Evolutionary conservation across 306 rosid species (phyloP).

Genomic region (Sindora glabra): DNA sequence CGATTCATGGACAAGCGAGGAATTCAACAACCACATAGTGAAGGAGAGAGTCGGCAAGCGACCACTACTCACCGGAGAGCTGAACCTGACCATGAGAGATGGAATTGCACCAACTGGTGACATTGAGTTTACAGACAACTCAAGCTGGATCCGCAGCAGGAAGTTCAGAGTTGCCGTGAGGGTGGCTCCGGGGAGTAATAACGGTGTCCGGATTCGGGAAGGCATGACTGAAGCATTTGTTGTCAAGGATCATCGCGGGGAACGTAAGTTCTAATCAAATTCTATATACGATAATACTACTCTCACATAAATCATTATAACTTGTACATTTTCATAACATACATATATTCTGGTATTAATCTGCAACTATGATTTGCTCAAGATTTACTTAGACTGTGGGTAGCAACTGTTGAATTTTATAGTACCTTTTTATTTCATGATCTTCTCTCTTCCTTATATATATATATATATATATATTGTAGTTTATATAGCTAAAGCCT

Average conservation of each 20-base stretch:
- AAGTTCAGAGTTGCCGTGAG: conserved; percentile 57
- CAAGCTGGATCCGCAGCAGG: conserved; percentile 75
- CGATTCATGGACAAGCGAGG: conserved; percentile 50
- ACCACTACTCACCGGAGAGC: conserved; percentile 68
- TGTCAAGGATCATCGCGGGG: conserved; percentile 92
- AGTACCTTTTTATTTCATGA: too few species aligned
- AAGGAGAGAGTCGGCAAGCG: conserved; percentile 71
- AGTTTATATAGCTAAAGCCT: too few species aligned
- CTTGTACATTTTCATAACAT: too few species aligned
- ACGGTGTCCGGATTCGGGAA: conserved; percentile 44
- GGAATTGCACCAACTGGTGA: conserved; percentile 50
- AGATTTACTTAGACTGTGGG: too few species aligned
- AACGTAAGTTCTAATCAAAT: too few species aligned
- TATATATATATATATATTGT: background rate
- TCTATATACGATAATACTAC: too few species aligned
- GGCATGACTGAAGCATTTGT: conserved; percentile 64
- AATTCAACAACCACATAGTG: conserved; percentile 40
- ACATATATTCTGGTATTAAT: too few species aligned
- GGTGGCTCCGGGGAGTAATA: conserved; percentile 27
- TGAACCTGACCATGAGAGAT: conserved; percentile 41
- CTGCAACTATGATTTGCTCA: too few species aligned
- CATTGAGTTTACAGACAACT: conserved; percentile 77
- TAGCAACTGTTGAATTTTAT: too few species aligned
- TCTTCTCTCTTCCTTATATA: too few species aligned
- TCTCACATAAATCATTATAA: too few species aligned